A percentile compares a stretch with the other conserved stretches of the same genome.
These are phyloP conservation scores for Chrysophaeum taylorii DNA, from an alignment of 352 stramenopile species.

Conservation along the genomic window DNA sequence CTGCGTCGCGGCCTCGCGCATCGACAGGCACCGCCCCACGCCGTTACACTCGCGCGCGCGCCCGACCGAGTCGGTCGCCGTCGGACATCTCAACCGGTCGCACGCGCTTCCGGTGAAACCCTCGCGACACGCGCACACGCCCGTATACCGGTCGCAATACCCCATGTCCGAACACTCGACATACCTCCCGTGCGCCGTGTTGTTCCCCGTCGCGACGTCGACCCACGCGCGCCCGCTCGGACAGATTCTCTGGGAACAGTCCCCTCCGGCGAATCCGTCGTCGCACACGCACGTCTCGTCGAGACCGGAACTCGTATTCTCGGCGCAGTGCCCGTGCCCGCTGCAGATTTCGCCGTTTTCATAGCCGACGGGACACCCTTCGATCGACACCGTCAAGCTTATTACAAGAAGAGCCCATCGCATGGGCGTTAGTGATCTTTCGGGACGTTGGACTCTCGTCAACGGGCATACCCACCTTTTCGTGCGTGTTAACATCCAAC, in stretches of 20 bases:
- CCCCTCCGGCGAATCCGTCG: slow-evolving; percentile 11
- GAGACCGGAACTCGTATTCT: background rate
- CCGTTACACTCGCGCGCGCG: slow-evolving; percentile 37
- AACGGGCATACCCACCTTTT: too few relatives aligned
- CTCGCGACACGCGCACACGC: slow-evolving; percentile 63
- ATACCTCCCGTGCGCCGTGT: slow-evolving; percentile 47
- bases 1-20: slow-evolving; percentile 28
- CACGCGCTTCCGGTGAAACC: slow-evolving; percentile 68
- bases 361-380: background rate
- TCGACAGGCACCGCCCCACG: slow-evolving; percentile 38
- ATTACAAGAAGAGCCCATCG: background rate
- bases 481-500: too few relatives aligned
- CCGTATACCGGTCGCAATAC: slow-evolving; percentile 59
- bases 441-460: too few relatives aligned
- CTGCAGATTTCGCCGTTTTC: background rate
- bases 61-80: slow-evolving; percentile 15
- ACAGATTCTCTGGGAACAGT: slow-evolving; percentile 18
- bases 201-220: slow-evolving; percentile 40
- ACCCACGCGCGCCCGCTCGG: slow-evolving; percentile 42
- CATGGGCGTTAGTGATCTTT: background rate
- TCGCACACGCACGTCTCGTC: slow-evolving; percentile 17
- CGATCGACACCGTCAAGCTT: background rate
- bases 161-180: slow-evolving; percentile 70
- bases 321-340: background rate
- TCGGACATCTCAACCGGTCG: slow-evolving; percentile 44